Base-by-base conservation (phyloP, 345 rosid species). In the Erodium maritimum region DNA sequence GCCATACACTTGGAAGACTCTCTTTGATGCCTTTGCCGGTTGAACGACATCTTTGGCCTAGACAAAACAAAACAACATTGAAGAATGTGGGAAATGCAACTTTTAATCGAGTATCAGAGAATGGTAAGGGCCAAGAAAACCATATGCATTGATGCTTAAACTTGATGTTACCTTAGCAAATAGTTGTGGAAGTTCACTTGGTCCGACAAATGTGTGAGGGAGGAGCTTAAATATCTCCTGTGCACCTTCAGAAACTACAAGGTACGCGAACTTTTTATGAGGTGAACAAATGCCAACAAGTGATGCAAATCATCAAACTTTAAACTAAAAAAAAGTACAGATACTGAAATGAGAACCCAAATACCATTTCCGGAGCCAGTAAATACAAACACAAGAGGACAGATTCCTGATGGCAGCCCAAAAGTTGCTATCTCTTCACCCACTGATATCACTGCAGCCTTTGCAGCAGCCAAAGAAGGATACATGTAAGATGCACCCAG, bases 141-240 rank as follows among this genome's bases (percentile, higher is more conserved):
- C 5, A 6, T 11, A 29, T 6, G 37, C 37, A 29, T 29, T 29
- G n/a, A n/a, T n/a, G 37, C 37, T 29, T 4, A 29, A 29, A 29
- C 37, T 33, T 24, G 23, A 50, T 53, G 50, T 69, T 65, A 86
- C 98, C 67, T 69, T 75, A 20, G 52, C 75, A 79, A 80, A 91
- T 58, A 88, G 81, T 66, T 77, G 71, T 50, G 93, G 87, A 66
- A 91, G 93, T 75, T 70, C 68, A 75, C 73, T 82, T 22, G 93
- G 82, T 56, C 82, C 88, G 37, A 88, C 83, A 75, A 86, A 84
- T 56, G 81, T 78, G 67, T 88, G 96, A 69, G 98, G 96, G 77
- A 88, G 96, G 68, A 91, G 89, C 75, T 82, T 91, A 77, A 88
- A 91, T 55, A 91, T 86, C 73, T 88, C 96, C 65, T 86, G 98